Conservation (phyloP, 768 basidiomycete species). For the Pleurotus giganteus region DNA sequence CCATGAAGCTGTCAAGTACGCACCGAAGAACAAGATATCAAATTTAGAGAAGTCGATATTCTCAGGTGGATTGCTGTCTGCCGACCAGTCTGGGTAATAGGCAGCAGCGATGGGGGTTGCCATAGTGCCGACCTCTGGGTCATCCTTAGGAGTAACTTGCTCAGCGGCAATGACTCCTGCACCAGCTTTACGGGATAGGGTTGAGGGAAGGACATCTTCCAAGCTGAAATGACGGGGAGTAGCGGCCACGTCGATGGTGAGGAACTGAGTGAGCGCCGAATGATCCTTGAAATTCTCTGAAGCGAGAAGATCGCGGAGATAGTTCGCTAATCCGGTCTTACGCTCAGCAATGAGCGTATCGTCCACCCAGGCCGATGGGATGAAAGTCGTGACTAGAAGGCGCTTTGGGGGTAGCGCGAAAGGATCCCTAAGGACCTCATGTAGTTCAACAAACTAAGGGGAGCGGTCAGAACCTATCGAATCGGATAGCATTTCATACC, state of each 20-base stretch:
- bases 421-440: conserved; percentile 37
- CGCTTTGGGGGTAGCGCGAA: conserved; percentile 49
- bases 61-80: conserved; percentile 48
- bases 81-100: conserved; percentile 54
- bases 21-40: conserved; percentile 67
- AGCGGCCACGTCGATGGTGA: conserved; percentile 23
- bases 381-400: conserved; percentile 43
- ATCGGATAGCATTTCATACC: conserved; percentile 21
- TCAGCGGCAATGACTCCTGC: conserved; percentile 15
- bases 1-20: too few species aligned
- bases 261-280: conserved; percentile 35
- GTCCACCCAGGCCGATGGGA: conserved; percentile 53
- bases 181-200: conserved; percentile 36
- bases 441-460: conserved; percentile 36
- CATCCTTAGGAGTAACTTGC: neutral
- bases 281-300: conserved; percentile 34
- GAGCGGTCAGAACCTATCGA: neutral
- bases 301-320: conserved; percentile 37
- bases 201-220: conserved; percentile 48
- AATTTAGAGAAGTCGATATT: conserved; percentile 61
- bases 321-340: conserved; percentile 43
- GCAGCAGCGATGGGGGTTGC: conserved; percentile 38
- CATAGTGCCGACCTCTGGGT: conserved; percentile 19
- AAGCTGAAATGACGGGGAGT: conserved; percentile 30
- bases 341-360: conserved; percentile 51